A percentile compares a stretch with the other conserved stretches of the same genome.
Evolutionary conservation across 2,329 filamentous ascomycete genomes (phyloP).

Genomic region (Nigrospora osmanthi): DNA sequence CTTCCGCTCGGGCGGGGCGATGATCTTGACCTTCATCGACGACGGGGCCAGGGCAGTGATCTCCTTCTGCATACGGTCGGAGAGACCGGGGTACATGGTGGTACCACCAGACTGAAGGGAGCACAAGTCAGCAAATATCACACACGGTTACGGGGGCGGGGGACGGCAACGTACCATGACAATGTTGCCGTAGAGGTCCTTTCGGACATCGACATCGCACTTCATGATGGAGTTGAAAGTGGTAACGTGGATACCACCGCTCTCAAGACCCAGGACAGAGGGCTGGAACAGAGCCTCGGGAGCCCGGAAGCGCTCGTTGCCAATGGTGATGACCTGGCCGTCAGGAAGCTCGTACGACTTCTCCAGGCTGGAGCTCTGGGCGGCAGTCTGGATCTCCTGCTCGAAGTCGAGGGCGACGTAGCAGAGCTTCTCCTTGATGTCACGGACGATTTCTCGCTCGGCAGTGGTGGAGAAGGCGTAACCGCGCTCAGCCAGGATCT

Average conservation of each 20-base stretch:
- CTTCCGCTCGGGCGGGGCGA: constrained; percentile 99
- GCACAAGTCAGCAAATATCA: constrained; percentile 20
- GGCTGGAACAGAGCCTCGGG: constrained; percentile 99
- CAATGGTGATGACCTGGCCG: constrained; percentile 99
- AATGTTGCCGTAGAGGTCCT: constrained; percentile 99
- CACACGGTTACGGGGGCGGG: not conserved
- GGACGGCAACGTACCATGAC: constrained; percentile 75
- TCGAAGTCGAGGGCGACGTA: constrained; percentile 99
- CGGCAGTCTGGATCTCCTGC: constrained; percentile 99
- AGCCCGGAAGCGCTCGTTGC: constrained; percentile 99
- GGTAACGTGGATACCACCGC: constrained; percentile 97
- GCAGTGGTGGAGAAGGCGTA: constrained; percentile 99
- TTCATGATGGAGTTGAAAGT: constrained; percentile 99
- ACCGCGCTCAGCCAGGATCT: constrained; percentile 98
- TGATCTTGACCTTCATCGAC: constrained; percentile 99
- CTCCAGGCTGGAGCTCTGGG: constrained; percentile 97
- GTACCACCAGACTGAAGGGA: constrained; percentile 89
- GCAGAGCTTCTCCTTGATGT: constrained; percentile 99
- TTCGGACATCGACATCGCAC: constrained; percentile 99
- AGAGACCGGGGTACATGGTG: constrained; percentile 99
- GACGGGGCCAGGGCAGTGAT: constrained; percentile 98
- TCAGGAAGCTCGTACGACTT: constrained; percentile 99
- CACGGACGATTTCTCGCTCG: constrained; percentile 99
- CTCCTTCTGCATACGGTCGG: constrained; percentile 99
- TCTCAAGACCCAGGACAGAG: constrained; percentile 95